Conservation (phyloP, 1,284 basidiomycete species). For the Tylopilus sp. region DNA sequence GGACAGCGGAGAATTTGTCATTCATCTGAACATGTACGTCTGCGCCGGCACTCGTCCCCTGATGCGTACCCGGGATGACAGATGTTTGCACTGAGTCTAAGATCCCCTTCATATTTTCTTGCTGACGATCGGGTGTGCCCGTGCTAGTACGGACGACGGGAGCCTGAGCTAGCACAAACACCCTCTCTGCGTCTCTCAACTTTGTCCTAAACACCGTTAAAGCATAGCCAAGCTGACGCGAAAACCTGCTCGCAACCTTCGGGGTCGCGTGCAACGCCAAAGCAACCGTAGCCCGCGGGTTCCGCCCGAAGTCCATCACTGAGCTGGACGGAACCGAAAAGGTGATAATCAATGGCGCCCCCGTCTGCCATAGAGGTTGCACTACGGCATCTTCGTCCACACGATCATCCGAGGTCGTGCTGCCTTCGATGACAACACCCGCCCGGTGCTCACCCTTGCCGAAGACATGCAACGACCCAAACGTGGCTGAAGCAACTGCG, state of each 20-base stretch:
- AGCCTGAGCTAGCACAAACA: conserved; percentile 32
- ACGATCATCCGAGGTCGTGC: neutral
- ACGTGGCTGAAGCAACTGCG: conserved; percentile 36
- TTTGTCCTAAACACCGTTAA: conserved; percentile 34
- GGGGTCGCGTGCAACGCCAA: conserved; percentile 32
- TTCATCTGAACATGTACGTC: conserved; percentile 16
- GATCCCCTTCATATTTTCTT: neutral
- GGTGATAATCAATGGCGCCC: conserved; percentile 39
- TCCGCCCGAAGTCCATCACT: conserved; percentile 22
- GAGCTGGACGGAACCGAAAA: conserved; percentile 38
- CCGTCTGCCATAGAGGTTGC: conserved; percentile 26
- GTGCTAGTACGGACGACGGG: conserved; percentile 7
- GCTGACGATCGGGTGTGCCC: conserved; percentile 5
- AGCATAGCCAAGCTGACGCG: conserved; percentile 21
- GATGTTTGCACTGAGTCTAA: neutral
- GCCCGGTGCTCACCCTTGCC: conserved; percentile 20
- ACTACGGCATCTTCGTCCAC: neutral
- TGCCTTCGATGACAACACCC: conserved; percentile 35
- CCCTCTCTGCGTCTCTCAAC: conserved; percentile 30
- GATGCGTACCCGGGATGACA: neutral
- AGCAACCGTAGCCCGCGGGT: conserved; percentile 24
- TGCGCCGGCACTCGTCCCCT: neutral
- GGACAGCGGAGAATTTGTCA: neutral
- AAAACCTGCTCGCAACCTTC: conserved; percentile 2
- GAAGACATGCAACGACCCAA: conserved; percentile 35